Evolutionary conservation across 306 rosid species (phyloP).

Genomic region (Casuarina glauca): DNA sequence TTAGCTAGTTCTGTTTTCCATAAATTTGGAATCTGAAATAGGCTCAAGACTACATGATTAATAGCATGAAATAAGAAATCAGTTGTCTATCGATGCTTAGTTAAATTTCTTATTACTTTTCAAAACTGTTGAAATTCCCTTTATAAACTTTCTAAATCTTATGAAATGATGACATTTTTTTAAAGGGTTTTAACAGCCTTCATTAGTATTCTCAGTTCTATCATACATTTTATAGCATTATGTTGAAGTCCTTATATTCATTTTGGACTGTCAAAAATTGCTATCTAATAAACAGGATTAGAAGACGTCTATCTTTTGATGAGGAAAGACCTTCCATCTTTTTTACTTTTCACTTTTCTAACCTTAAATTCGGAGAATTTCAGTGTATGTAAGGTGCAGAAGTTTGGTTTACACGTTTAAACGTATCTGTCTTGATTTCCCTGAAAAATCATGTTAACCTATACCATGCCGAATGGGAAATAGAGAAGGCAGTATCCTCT

Average conservation of each 20-base stretch:
- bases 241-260: neutral
- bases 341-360: conserved; percentile 9
- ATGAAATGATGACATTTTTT: neutral
- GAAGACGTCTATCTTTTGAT: conserved; percentile 1
- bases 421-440: conserved; percentile 22
- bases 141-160: neutral
- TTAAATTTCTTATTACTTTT: conserved; percentile 13
- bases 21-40: conserved; percentile 12
- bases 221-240: neutral
- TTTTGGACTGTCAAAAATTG: conserved; percentile 1
- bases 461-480: neutral
- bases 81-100: conserved; percentile 11
- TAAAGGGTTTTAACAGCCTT: neutral
- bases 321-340: conserved; percentile 7
- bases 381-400: neutral
- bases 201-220: neutral
- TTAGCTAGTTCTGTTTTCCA: conserved; percentile 15
- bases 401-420: conserved; percentile 6
- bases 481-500: neutral
- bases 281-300: neutral
- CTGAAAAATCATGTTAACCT: conserved; percentile 21
- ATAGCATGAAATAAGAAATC: neutral
- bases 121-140: conserved; percentile 10
- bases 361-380: conserved; percentile 18
- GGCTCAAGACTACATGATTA: conserved; percentile 17